Conservation (phyloP, 495 filamentous ascomycete genomes). For the Chaetomium cochliodes region DNA sequence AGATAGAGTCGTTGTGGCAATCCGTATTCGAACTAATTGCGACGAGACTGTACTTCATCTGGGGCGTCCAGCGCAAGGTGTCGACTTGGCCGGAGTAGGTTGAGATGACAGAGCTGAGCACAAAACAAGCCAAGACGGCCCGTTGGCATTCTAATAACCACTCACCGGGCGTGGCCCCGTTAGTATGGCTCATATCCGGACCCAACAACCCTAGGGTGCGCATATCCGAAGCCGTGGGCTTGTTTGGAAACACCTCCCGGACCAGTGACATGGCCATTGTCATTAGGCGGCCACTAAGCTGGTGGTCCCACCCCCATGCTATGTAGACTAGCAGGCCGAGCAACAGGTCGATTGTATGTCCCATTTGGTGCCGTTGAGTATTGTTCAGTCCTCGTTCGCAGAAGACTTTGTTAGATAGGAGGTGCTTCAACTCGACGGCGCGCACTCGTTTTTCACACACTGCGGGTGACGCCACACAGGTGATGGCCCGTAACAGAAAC, state of each 20-base stretch:
- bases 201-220: conserved; percentile 22
- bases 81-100: conserved; percentile 36
- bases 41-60: conserved; percentile 40
- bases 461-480: conserved; percentile 43
- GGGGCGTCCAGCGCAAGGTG: conserved; percentile 39
- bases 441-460: conserved; percentile 18
- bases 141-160: conserved; percentile 48
- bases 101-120: conserved; percentile 29
- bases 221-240: conserved; percentile 34
- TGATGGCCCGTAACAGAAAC: conserved; percentile 52
- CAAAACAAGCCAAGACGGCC: conserved; percentile 46
- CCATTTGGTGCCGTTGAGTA: conserved; percentile 37
- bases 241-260: conserved; percentile 49
- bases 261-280: conserved; percentile 50
- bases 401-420: conserved; percentile 33
- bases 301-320: conserved; percentile 39
- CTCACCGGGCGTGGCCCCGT: neutral
- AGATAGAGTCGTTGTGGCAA: conserved; percentile 43
- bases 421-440: conserved; percentile 40
- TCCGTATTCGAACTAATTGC: conserved; percentile 27
- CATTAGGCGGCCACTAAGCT: conserved; percentile 32
- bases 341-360: conserved; percentile 50
- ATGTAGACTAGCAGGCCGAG: conserved; percentile 50
- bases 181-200: conserved; percentile 19
- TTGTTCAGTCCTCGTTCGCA: neutral